These are phyloP conservation scores for Gonium pectorale DNA, from an alignment of 139 green algal species.

Conservation along the genomic window DNA sequence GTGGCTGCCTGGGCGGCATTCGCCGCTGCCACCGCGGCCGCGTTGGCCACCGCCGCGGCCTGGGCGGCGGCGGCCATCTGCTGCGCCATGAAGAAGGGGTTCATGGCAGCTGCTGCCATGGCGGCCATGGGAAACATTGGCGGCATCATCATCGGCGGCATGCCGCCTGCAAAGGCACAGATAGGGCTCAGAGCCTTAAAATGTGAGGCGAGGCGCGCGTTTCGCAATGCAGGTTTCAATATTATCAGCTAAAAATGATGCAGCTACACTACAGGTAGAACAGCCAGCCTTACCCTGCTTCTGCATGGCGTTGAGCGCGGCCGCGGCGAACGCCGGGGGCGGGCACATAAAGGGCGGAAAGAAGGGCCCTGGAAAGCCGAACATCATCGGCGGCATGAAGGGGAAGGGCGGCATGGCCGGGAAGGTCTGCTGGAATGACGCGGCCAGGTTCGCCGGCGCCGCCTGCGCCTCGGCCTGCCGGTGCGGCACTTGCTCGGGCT, in stretches of 20 bases:
- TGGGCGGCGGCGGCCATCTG: conserved; percentile 23
- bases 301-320: background rate
- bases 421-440: background rate
- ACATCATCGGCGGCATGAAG: conserved; percentile 41
- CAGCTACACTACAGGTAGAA: background rate
- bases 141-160: conserved; percentile 25
- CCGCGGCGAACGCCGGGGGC: conserved; percentile 27
- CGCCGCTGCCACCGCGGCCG: background rate
- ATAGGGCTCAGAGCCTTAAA: background rate
- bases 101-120: conserved; percentile 3
- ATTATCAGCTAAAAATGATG: no score
- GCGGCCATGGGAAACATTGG: conserved; percentile 30
- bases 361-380: conserved; percentile 31
- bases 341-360: conserved; percentile 34
- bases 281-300: conserved; percentile 5
- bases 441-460: background rate
- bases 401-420: conserved; percentile 19
- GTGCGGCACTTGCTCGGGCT: background rate
- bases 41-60: background rate
- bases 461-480: background rate
- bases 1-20: background rate
- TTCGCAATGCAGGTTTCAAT: background rate
- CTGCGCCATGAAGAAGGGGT: conserved; percentile 36
- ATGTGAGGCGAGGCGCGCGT: background rate
- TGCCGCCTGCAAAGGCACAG: background rate